phyloP scores from a whole-genome alignment of 2,329 filamentous ascomycete species.

The Phialocephala sp. region DNA sequence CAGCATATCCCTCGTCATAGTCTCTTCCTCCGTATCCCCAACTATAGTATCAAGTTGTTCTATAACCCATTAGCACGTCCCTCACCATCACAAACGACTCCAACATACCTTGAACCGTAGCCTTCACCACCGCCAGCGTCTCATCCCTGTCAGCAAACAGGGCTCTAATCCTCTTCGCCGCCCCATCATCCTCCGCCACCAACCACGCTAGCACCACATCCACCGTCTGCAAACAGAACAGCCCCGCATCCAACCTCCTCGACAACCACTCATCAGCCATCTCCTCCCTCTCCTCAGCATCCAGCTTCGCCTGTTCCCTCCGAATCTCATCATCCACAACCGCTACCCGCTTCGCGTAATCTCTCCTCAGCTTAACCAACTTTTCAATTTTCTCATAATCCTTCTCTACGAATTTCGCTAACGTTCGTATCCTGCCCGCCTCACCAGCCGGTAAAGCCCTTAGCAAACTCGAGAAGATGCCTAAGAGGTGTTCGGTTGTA shows the following conservation, averaged over 20 bases:
- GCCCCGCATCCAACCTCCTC: conserved; percentile 78
- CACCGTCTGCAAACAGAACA: conserved; percentile 82
- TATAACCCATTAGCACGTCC: conserved; percentile 36
- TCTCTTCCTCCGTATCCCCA: conserved; percentile 57
- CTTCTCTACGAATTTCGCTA: conserved; percentile 96
- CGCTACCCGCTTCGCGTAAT: conserved; percentile 68
- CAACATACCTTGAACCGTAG: conserved; percentile 66
- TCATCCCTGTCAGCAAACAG: conserved; percentile 73
- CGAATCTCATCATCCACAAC: conserved; percentile 68
- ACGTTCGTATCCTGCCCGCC: conserved; percentile 76
- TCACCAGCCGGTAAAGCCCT: conserved; percentile 80
- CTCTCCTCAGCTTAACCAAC: conserved; percentile 72
- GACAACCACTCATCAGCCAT: conserved; percentile 76
- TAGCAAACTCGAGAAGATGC: conserved; percentile 83
- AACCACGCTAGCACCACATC: conserved; percentile 91
- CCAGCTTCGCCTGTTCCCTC: conserved; percentile 58
- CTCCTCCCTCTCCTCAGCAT: conserved; percentile 64
- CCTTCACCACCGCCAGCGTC: conserved; percentile 64
- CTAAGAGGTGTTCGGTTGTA: conserved; percentile 79
- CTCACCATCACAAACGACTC: conserved; percentile 4
- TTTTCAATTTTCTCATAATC: conserved; percentile 85
- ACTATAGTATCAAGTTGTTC: conserved; percentile 68
- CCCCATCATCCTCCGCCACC: conserved; percentile 83
- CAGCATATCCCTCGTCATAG: conserved; percentile 67
- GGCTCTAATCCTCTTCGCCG: conserved; percentile 65